Conservation (phyloP, 768 basidiomycete species). For the Dictyophora rubrovolvata region DNA sequence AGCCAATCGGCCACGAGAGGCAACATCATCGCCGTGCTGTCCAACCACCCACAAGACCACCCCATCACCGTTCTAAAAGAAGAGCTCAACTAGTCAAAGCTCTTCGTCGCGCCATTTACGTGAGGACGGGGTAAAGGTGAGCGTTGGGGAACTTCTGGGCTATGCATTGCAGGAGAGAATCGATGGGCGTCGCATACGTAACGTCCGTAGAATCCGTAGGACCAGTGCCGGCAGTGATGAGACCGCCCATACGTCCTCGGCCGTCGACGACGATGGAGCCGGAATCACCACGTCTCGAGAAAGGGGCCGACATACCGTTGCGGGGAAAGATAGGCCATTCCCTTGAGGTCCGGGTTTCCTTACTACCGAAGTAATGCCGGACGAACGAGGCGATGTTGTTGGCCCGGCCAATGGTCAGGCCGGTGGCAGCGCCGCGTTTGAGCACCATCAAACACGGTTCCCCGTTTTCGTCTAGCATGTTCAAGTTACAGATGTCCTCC, state of each 20-base stretch:
- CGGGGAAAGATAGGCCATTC: slow-evolving; percentile 23
- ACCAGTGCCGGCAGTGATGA: slow-evolving; percentile 27
- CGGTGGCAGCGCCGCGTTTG: slow-evolving; percentile 27
- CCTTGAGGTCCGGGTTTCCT: slow-evolving; percentile 16
- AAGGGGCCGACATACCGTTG: slow-evolving; percentile 20
- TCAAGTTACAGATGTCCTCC: slow-evolving; percentile 21
- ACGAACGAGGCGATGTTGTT: slow-evolving; percentile 25
- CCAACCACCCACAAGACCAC: too few species aligned
- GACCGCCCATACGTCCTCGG: slow-evolving; percentile 25
- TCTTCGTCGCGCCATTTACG: too few species aligned
- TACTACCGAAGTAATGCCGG: slow-evolving; percentile 21
- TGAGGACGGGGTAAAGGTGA: neutral
- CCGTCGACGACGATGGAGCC: slow-evolving; percentile 25
- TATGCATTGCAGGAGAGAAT: slow-evolving; percentile 19
- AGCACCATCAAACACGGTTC: slow-evolving; percentile 25
- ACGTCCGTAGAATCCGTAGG: slow-evolving; percentile 19
- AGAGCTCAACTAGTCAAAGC: too few species aligned
- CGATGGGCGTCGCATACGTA: slow-evolving; percentile 32
- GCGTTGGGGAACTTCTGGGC: slow-evolving; percentile 2
- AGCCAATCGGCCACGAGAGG: too few species aligned
- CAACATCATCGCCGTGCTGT: too few species aligned
- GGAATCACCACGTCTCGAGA: slow-evolving; percentile 29
- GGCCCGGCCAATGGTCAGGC: slow-evolving; percentile 26
- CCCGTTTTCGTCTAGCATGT: slow-evolving; percentile 20
- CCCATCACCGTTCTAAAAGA: too few species aligned